These are phyloP conservation scores for Neoascochyta sp. DNA, from an alignment of 2,329 filamentous ascomycete genomes.

Conservation along the genomic window DNA sequence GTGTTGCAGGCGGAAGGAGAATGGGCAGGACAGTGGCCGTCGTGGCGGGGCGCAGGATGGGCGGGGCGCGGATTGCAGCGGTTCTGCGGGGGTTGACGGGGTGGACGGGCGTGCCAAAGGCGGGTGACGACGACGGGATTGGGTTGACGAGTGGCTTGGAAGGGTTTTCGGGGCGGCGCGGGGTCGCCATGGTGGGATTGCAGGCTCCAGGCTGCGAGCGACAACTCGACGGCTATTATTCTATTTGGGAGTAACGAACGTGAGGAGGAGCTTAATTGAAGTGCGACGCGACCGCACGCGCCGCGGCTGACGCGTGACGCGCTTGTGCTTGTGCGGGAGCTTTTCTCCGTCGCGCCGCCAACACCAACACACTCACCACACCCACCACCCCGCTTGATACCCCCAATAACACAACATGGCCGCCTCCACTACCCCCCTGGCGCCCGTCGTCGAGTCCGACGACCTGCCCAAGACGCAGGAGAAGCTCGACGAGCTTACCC, in stretches of 20 bases:
- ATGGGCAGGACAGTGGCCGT: slow-evolving; percentile 74
- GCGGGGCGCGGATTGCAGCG: slow-evolving; percentile 44
- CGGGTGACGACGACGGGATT: slow-evolving; percentile 84
- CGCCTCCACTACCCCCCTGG: slow-evolving; percentile 18
- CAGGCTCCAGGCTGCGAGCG: too few species aligned
- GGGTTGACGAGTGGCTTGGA: slow-evolving; percentile 47
- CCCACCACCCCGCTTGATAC: background rate
- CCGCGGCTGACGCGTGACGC: too few species aligned
- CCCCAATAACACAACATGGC: slow-evolving; percentile 18
- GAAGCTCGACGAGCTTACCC: slow-evolving; percentile 71
- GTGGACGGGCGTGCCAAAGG: slow-evolving; percentile 81
- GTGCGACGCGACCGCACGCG: slow-evolving; percentile 5
- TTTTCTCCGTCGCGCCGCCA: slow-evolving; percentile 4
- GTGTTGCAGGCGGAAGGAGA: slow-evolving; percentile 76
- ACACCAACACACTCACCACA: slow-evolving; percentile 1
- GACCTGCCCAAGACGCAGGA: slow-evolving; percentile 49
- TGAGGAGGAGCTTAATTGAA: slow-evolving; percentile 8
- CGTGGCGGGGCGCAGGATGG: slow-evolving; percentile 49
- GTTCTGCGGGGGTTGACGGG: slow-evolving; percentile 60
- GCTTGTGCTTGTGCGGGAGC: too few species aligned
- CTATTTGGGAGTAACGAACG: too few species aligned
- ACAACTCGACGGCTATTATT: too few species aligned
- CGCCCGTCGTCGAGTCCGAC: slow-evolving; percentile 16
- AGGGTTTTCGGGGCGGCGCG: slow-evolving; percentile 30
- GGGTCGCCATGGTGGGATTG: slow-evolving; percentile 23